These are phyloP conservation scores for Pythium phragmitis DNA, from an alignment of 352 stramenopile species.

Conservation along the genomic window DNA sequence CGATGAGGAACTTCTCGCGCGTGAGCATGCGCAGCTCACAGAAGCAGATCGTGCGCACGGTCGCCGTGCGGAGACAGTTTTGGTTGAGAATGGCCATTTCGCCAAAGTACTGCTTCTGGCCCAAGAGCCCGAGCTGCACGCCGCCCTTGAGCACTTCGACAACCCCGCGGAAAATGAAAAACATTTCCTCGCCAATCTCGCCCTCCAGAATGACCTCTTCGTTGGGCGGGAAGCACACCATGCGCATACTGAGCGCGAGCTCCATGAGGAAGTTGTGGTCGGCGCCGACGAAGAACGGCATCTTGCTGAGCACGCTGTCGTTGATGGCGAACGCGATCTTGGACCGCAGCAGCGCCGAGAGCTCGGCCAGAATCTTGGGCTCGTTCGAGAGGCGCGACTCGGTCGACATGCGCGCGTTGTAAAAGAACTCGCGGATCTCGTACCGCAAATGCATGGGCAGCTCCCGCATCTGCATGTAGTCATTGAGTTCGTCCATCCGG, in stretches of 20 bases:
- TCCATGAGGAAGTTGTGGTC: constrained; percentile 86
- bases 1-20: constrained; percentile 74
- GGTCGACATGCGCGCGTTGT: constrained; percentile 69
- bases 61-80: constrained; percentile 68
- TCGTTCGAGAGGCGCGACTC: constrained; percentile 75
- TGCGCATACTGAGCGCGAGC: constrained; percentile 76
- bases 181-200: constrained; percentile 84
- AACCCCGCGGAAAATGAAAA: constrained; percentile 81
- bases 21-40: constrained; percentile 82
- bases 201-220: constrained; percentile 82
- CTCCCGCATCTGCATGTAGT: constrained; percentile 80
- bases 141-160: constrained; percentile 66
- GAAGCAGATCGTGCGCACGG: constrained; percentile 76
- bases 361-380: constrained; percentile 63
- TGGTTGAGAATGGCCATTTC: constrained; percentile 83
- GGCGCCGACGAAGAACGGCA: constrained; percentile 75
- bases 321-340: constrained; percentile 84
- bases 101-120: constrained; percentile 83
- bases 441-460: constrained; percentile 68
- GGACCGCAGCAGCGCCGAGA: constrained; percentile 70
- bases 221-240: constrained; percentile 76
- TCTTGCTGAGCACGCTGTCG: constrained; percentile 78
- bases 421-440: constrained; percentile 84
- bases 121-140: constrained; percentile 61
- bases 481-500: constrained; percentile 77